phyloP scores from a whole-genome alignment of 2,329 filamentous ascomycete genomes.

The Chrysosporium keratinophilum region DNA sequence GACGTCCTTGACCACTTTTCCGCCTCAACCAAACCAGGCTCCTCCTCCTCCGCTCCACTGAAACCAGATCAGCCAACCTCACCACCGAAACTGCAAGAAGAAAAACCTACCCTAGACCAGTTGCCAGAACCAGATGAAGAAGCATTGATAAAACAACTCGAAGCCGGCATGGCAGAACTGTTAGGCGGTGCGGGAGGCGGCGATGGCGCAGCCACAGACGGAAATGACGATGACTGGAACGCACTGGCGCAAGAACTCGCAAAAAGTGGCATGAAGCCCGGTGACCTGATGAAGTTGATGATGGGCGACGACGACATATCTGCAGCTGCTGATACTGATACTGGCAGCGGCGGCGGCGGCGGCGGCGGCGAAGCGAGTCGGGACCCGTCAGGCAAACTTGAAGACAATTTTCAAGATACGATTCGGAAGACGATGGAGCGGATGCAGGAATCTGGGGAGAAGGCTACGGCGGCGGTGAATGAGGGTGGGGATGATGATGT shows the following conservation, averaged over 20 bases:
- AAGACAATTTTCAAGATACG: constrained; percentile 77
- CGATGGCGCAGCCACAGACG: constrained; percentile 42
- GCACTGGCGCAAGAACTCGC: constrained; percentile 26
- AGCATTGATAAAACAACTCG: constrained; percentile 70
- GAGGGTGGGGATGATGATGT: constrained; percentile 63
- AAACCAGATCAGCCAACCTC: constrained; percentile 28
- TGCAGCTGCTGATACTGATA: constrained; percentile 3
- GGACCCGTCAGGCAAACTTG: constrained; percentile 26
- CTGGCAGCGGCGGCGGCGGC: no score
- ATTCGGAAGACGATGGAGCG: constrained; percentile 92
- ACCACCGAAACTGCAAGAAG: constrained; percentile 17
- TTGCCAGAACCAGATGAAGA: constrained; percentile 27
- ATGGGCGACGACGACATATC: constrained; percentile 21
- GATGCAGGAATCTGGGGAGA: constrained; percentile 80
- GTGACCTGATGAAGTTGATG: constrained; percentile 25
- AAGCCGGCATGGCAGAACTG: constrained; percentile 77
- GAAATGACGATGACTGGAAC: constrained; percentile 30
- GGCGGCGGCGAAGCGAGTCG: constrained; percentile 17
- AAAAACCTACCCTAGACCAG: constrained; percentile 13
- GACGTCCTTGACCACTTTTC: constrained; percentile 92
- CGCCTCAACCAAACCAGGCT: constrained; percentile 40
- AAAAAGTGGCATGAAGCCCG: constrained; percentile 22
- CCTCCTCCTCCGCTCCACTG: constrained; percentile 28
- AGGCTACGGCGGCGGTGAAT: constrained; percentile 67
- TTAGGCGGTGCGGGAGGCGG: constrained; percentile 63